These are phyloP conservation scores for Xerocomellus chrysenteron DNA, from an alignment of 768 basidiomycete genomes.

Conservation along the genomic window DNA sequence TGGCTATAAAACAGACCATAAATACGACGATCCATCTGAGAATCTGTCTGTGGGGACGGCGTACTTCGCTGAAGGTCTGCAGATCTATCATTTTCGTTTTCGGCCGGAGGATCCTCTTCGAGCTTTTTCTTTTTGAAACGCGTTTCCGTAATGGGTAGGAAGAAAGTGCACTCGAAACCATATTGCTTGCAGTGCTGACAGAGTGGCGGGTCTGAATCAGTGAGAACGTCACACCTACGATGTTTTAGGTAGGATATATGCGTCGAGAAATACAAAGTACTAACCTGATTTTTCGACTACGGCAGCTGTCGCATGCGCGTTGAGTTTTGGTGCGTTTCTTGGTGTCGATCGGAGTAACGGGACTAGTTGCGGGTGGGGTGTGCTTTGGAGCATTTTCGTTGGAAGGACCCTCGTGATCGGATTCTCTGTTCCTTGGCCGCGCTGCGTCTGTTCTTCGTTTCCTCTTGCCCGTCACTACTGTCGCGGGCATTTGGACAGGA, in stretches of 20 bases:
- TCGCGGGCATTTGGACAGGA: constrained; percentile 34
- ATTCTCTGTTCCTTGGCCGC: constrained; percentile 47
- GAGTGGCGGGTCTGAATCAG: constrained; percentile 72
- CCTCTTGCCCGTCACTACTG: constrained; percentile 47
- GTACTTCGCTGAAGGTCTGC: constrained; percentile 33
- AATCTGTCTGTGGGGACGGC: constrained; percentile 47
- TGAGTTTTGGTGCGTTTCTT: constrained; percentile 93
- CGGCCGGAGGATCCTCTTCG: constrained; percentile 60
- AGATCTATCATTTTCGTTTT: constrained; percentile 37
- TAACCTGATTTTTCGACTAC: constrained; percentile 83
- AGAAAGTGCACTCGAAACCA: constrained; percentile 92
- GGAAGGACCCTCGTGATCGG: constrained; percentile 63
- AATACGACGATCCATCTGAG: constrained; percentile 58
- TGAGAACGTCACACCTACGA: constrained; percentile 75
- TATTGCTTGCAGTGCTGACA: constrained; percentile 97
- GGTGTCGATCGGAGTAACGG: constrained; percentile 46
- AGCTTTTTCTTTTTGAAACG: constrained; percentile 96
- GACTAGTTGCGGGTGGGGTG: constrained; percentile 27
- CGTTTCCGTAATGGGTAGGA: constrained; percentile 97
- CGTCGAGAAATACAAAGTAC: constrained; percentile 14
- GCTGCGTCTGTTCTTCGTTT: constrained; percentile 54
- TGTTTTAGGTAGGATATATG: constrained; percentile 12
- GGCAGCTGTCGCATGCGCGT: constrained; percentile 89
- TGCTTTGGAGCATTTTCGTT: constrained; percentile 42
- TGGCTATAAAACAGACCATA: constrained; percentile 47